A percentile compares a stretch with the other conserved stretches of the same genome.
Evolutionary conservation across 208 protist species (phyloP).

Genomic region (Leishmania major): DNA sequence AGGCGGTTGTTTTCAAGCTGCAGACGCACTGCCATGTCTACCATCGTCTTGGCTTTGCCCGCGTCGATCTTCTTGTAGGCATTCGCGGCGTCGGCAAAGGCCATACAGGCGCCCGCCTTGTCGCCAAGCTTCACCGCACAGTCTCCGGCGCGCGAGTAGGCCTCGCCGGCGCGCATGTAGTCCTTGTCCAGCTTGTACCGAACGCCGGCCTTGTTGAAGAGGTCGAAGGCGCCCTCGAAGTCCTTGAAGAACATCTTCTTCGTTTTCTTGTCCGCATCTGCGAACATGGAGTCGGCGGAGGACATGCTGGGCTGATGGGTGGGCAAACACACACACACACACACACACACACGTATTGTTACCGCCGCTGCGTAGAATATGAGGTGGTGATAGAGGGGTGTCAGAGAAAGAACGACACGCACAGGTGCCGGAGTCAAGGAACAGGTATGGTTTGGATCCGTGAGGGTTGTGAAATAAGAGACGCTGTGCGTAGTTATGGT

Average conservation of each 20-base stretch:
- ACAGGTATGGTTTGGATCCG: not conserved
- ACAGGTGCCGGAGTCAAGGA: not conserved
- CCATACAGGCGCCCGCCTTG: conserved; percentile 31
- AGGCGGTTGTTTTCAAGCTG: conserved; percentile 83
- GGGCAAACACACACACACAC: not conserved
- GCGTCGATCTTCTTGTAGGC: conserved; percentile 69
- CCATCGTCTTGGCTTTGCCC: conserved; percentile 53
- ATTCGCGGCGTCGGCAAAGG: conserved; percentile 65
- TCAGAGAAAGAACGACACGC: not conserved
- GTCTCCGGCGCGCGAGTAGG: conserved; percentile 69
- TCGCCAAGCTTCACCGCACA: conserved; percentile 74
- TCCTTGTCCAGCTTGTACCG: conserved; percentile 81
- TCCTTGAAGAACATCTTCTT: conserved; percentile 87
- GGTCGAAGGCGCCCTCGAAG: conserved; percentile 78
- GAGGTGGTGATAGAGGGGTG: not conserved
- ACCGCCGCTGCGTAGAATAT: not conserved
- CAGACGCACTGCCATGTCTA: conserved; percentile 68
- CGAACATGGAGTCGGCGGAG: conserved; percentile 56
- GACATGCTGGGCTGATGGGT: conserved; percentile 29
- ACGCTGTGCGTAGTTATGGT: not conserved
- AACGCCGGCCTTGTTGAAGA: conserved; percentile 73
- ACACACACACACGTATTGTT: not conserved
- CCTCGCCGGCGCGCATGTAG: conserved; percentile 73
- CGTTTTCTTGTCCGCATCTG: conserved; percentile 76
- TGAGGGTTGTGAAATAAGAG: not conserved